Evolutionary conservation across 1,284 basidiomycete genomes (phyloP).

Genomic region (Pholiota adiposa): DNA sequence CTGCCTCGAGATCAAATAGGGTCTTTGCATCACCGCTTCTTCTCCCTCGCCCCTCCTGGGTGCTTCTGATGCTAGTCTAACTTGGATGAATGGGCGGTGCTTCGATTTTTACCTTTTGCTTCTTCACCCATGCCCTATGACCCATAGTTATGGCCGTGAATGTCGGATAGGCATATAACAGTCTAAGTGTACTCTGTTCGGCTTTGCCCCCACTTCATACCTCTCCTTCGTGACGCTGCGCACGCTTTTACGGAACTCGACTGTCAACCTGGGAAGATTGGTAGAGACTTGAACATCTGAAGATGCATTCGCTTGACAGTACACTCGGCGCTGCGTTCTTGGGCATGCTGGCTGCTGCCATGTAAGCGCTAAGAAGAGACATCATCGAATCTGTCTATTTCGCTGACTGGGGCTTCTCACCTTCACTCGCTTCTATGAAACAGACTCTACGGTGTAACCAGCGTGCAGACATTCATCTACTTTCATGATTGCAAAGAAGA

Average conservation of each 20-base stretch:
- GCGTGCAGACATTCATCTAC: constrained; percentile 11
- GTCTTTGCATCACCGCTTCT: neutral
- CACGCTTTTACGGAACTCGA: neutral
- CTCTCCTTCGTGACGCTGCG: neutral
- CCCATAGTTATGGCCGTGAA: neutral
- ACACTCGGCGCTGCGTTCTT: constrained; percentile 19
- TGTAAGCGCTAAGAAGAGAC: constrained; percentile 8
- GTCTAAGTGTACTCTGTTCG: neutral
- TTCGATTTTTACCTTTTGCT: neutral
- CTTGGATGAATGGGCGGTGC: neutral
- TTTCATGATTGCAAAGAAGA: constrained; percentile 26
- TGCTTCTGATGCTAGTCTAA: neutral
- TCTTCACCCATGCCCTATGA: neutral
- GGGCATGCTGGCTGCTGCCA: constrained; percentile 11
- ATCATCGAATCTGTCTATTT: neutral
- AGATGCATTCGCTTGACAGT: constrained; percentile 13
- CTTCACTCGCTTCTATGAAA: too few species aligned
- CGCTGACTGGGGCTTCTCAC: neutral
- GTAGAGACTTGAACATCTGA: neutral
- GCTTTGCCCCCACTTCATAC: neutral
- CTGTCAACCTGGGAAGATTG: too few species aligned
- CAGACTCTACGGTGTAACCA: constrained; percentile 13
- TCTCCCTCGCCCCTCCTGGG: neutral
- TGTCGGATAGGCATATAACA: neutral
- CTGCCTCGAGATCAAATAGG: neutral